Evolutionary conservation across 2,329 filamentous ascomycete species (phyloP).

Genomic region (Neofusicoccum cordaticola): DNA sequence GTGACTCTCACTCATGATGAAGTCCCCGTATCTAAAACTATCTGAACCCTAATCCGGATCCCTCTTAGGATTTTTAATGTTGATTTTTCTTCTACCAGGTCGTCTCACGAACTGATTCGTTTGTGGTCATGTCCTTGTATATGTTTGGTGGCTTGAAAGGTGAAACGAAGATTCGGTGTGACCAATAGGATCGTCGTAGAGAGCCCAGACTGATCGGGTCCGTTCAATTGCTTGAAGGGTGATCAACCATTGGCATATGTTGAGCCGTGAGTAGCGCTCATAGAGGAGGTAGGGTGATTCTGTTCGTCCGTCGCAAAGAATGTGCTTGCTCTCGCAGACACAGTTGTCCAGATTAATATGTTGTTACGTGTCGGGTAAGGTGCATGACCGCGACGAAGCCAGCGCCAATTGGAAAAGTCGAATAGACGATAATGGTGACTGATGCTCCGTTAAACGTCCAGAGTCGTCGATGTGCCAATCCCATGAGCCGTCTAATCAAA

Average conservation of each 20-base stretch:
- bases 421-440: not conserved
- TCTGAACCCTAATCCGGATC: not conserved
- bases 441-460: not conserved
- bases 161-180: not conserved
- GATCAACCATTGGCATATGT: slow-evolving; percentile 30
- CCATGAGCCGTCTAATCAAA: slow-evolving; percentile 16
- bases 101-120: not conserved
- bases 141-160: not conserved
- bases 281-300: not conserved
- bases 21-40: not conserved
- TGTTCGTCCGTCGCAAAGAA: slow-evolving; percentile 7
- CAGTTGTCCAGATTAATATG: slow-evolving; percentile 13
- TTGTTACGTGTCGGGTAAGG: not conserved
- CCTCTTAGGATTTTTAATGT: slow-evolving; percentile 1
- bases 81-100: slow-evolving; percentile 15
- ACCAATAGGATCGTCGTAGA: not conserved
- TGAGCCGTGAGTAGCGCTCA: not conserved
- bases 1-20: not conserved
- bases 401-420: not conserved
- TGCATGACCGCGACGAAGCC: not conserved
- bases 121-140: not conserved
- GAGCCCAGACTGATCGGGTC: slow-evolving; percentile 32
- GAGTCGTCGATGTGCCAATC: slow-evolving; percentile 12
- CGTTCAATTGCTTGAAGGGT: slow-evolving; percentile 22
- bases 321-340: slow-evolving; percentile 1